A percentile compares a stretch with the other conserved stretches of the same genome.
Conservation (phyloP, 345 rosid species). For the Citrus unshiu region DNA sequence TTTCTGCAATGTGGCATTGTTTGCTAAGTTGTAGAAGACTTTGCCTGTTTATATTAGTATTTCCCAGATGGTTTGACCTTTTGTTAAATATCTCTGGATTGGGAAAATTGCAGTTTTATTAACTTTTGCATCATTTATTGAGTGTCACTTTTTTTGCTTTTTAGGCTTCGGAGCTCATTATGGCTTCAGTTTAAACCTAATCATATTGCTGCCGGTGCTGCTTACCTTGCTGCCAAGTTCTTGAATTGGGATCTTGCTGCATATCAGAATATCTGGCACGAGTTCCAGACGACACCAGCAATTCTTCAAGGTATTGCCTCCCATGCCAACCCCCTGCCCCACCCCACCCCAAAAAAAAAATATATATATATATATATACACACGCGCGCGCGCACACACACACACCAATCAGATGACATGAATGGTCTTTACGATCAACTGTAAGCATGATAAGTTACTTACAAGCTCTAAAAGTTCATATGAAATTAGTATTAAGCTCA, state of each 20-base stretch:
- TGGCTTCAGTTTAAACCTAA: constrained; percentile 85
- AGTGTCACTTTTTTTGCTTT: constrained; percentile 18
- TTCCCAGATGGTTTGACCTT: constrained; percentile 25
- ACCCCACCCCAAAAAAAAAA: too few species aligned
- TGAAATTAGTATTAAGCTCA: neutral
- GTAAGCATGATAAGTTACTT: neutral
- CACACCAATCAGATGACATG: neutral
- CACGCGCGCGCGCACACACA: too few species aligned
- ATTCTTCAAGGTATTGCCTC: constrained; percentile 40
- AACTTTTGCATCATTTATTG: neutral
- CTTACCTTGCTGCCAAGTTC: constrained; percentile 64
- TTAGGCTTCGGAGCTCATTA: constrained; percentile 75
- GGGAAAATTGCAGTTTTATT: neutral
- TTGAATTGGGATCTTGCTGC: constrained; percentile 52
- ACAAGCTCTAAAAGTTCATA: neutral
- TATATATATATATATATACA: too few species aligned
- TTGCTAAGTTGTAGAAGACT: constrained; percentile 24
- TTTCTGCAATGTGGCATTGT: constrained; percentile 21
- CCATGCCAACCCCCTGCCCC: too few species aligned
- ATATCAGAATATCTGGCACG: constrained; percentile 61
- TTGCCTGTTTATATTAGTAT: constrained; percentile 12
- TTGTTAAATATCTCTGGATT: neutral
- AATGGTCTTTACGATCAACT: neutral
- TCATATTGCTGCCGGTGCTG: constrained; percentile 86
- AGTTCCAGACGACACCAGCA: constrained; percentile 60